These are phyloP conservation scores for Bassia scoparia DNA, from an alignment of 148 eudicot species.

Conservation along the genomic window DNA sequence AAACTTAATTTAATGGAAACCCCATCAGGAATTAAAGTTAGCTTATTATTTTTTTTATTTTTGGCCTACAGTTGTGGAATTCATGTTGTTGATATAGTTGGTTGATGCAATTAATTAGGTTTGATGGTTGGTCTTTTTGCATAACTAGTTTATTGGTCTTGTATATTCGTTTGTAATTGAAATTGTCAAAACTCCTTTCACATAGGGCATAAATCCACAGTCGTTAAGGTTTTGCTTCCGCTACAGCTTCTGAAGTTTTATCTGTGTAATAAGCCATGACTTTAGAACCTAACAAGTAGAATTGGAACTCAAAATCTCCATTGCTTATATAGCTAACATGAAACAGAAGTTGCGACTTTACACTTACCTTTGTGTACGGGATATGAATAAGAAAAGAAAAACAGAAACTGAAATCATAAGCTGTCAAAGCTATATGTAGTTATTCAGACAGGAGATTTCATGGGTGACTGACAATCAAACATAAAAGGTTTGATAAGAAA, in stretches of 20 bases:
- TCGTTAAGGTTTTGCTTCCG: neutral
- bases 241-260: neutral
- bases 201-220: too few relatives aligned
- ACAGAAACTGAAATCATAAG: neutral
- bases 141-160: neutral
- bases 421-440: constrained; percentile 2
- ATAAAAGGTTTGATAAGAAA: neutral
- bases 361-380: too few relatives aligned
- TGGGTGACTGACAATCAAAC: neutral
- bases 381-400: neutral
- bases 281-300: neutral
- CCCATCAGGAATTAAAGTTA: constrained; percentile 98
- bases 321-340: too few relatives aligned
- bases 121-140: neutral
- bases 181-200: neutral
- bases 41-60: neutral
- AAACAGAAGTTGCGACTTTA: too few relatives aligned
- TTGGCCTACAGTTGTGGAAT: neutral
- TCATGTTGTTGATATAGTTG: neutral
- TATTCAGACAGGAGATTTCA: neutral
- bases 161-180: neutral
- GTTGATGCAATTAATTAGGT: neutral
- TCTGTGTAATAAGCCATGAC: neutral
- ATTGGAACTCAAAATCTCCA: too few relatives aligned
- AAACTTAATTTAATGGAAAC: constrained; percentile 95